phyloP scores from a whole-genome alignment of 208 protist genomes.

The Trypanosoma brucei region DNA sequence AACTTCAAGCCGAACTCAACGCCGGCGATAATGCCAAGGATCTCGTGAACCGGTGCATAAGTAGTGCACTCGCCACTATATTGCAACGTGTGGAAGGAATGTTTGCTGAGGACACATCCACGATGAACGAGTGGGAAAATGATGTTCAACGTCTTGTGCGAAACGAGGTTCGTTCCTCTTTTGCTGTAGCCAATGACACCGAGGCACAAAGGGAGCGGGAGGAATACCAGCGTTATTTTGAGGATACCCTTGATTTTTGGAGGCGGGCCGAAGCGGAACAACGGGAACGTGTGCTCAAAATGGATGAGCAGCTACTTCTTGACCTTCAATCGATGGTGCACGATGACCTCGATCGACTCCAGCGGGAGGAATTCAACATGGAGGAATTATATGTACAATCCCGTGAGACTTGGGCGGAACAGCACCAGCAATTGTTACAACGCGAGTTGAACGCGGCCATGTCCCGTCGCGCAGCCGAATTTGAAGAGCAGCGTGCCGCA shows the following conservation, averaged over 20 bases:
- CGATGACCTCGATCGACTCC: slow-evolving; percentile 61
- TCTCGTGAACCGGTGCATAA: slow-evolving; percentile 44
- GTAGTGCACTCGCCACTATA: slow-evolving; percentile 50
- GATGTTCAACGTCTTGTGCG: slow-evolving; percentile 53
- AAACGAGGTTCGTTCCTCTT: slow-evolving; percentile 64
- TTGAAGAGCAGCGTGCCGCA: slow-evolving; percentile 50
- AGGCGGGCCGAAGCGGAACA: slow-evolving; percentile 53
- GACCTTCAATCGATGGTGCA: slow-evolving; percentile 61
- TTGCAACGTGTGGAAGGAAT: slow-evolving; percentile 42
- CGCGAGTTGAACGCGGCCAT: slow-evolving; percentile 48
- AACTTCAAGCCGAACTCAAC: slow-evolving; percentile 42
- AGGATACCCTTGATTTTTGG: slow-evolving; percentile 74
- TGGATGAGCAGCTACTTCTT: slow-evolving; percentile 69
- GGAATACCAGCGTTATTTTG: slow-evolving; percentile 52
- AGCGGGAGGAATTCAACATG: slow-evolving; percentile 64
- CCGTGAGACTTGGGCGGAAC: slow-evolving; percentile 60
- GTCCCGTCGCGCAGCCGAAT: slow-evolving; percentile 40
- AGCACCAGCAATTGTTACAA: slow-evolving; percentile 62
- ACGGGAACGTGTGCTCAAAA: slow-evolving; percentile 59
- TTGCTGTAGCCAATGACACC: slow-evolving; percentile 54
- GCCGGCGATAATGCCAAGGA: slow-evolving; percentile 31
- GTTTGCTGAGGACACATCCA: slow-evolving; percentile 28
- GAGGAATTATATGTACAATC: slow-evolving; percentile 70
- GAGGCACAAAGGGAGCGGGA: slow-evolving; percentile 57
- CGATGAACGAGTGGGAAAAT: slow-evolving; percentile 40